phyloP scores from a whole-genome alignment of 2,329 filamentous ascomycete species.

The Alternaria metachromatica region DNA sequence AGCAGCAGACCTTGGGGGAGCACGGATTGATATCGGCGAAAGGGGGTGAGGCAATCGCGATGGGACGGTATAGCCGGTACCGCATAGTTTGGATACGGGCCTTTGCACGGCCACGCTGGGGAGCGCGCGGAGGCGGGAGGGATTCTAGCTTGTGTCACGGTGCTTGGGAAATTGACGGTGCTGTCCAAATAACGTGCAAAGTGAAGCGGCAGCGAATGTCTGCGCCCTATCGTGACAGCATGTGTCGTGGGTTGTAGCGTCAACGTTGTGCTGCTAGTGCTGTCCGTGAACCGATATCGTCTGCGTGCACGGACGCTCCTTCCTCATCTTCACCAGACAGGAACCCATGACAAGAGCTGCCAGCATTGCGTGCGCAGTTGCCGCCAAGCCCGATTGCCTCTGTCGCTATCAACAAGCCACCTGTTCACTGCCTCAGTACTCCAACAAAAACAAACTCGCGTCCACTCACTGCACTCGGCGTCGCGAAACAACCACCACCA shows the following conservation, averaged over 20 bases:
- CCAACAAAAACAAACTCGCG: neutral
- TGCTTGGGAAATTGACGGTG: neutral
- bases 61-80: constrained; percentile 10
- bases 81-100: constrained; percentile 17
- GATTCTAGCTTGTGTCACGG: constrained; percentile 13
- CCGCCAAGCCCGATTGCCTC: neutral
- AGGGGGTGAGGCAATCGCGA: constrained; percentile 8
- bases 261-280: neutral
- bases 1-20: constrained; percentile 17
- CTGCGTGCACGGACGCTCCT: constrained; percentile 17
- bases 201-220: neutral
- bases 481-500: neutral
- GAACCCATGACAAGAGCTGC: constrained; percentile 6
- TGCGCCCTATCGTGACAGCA: constrained; percentile 13
- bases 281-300: neutral
- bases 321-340: constrained; percentile 7
- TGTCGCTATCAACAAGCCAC: neutral
- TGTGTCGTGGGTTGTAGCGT: constrained; percentile 16
- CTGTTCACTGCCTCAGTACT: neutral
- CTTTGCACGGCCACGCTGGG: constrained; percentile 7
- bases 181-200: neutral
- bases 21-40: constrained; percentile 12
- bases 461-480: neutral
- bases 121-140: constrained; percentile 13
- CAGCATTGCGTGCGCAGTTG: constrained; percentile 5